Evolutionary conservation across 805 yeast species (phyloP), one percentile per base, ranked within the genome.

Genomic region (Candida arabinofermentans): DNA sequence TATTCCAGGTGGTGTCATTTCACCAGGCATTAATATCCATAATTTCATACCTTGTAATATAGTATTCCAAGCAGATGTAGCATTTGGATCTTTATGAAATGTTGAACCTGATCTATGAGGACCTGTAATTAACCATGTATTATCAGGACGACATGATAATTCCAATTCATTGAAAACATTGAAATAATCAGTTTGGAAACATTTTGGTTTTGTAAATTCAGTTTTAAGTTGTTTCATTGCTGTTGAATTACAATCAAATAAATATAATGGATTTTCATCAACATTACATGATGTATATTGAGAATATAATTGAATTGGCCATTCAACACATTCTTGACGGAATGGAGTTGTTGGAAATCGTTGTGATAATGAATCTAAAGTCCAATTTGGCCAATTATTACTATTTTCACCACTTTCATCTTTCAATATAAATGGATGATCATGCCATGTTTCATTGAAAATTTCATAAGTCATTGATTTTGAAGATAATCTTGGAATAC

Each of bases 1-100:
- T 0, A 90, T 89, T 0, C 97, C 97, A 0, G 96, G 96, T 0
- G 96, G 96, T 8, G 73, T 72, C 5, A 74, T 64, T 16, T 70
- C 68, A 0, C 95, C 93, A 1, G 95, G 96, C 14, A 87, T 69
- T 95, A 89, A 86, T 18, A 89, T 67, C 96, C 96, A 88, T 35
- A 89, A 67, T 59, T 88, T 88, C 40, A 74, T 65, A 1, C 96
- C 96, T 2, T 74, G 67, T 2, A 89, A 61, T 2, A 81, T 79
- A 0, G 90, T 76, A 59, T 89, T 89, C 96, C 96, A 89, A 0
- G 96, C 96, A 39, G 84, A 78, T 0, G 96, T 90, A 34, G 78
- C 76, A 58, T 89, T 89, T 7, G 97, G 97, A 56, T 89, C 97
- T 54, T 90, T 89, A 61, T 89, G 97, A 61, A 88, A 89, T 0